Conservation (phyloP, 192 early-diverging fungal genomes). For the Entomortierella beljakovae region DNA sequence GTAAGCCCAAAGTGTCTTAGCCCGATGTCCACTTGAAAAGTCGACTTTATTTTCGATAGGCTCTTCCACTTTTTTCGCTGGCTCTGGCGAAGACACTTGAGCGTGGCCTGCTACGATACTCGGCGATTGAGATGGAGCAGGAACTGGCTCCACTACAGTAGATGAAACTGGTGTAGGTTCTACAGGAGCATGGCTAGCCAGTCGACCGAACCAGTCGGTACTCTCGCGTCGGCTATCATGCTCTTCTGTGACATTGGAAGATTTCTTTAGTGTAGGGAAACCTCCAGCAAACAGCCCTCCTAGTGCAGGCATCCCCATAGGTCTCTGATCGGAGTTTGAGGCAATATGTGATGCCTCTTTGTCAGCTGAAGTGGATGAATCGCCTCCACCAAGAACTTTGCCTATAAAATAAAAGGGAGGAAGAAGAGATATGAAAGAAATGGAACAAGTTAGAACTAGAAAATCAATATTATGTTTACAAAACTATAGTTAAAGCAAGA, state of each 20-base stretch:
- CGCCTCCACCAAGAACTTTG: constrained; percentile 54
- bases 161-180: not conserved
- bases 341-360: constrained; percentile 11
- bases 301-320: constrained; percentile 52
- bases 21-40: constrained; percentile 30
- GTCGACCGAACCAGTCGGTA: constrained; percentile 61
- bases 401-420: constrained; percentile 22
- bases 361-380: constrained; percentile 11
- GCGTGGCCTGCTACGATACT: not conserved
- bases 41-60: constrained; percentile 45
- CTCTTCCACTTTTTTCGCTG: constrained; percentile 5
- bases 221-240: constrained; percentile 57
- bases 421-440: too few species aligned
- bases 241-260: constrained; percentile 34
- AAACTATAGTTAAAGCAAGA: not conserved
- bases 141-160: not conserved
- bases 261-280: constrained; percentile 73
- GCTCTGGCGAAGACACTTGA: not conserved
- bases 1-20: constrained; percentile 59
- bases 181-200: constrained; percentile 52
- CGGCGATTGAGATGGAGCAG: not conserved
- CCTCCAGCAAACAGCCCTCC: constrained; percentile 76
- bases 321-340: constrained; percentile 30
- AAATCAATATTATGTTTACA: not conserved
- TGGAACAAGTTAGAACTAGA: too few species aligned